These are phyloP conservation scores for Trichoderma gracile DNA, from an alignment of 2,329 filamentous ascomycete genomes.

Conservation along the genomic window DNA sequence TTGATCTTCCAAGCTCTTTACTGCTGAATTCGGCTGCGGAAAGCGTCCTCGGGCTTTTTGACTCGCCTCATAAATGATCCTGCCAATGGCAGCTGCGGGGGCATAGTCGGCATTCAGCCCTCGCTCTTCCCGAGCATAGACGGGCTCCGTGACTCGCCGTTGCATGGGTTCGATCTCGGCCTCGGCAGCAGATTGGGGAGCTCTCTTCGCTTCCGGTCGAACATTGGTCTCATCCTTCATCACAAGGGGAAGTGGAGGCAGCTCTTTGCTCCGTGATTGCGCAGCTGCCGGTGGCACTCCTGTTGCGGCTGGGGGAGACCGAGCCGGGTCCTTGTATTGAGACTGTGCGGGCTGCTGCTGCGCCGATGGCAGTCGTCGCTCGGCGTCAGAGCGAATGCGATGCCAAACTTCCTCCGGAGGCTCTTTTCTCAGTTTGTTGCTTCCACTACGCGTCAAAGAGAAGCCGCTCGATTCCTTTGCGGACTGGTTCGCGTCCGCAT, in stretches of 20 bases:
- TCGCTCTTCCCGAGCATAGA: conserved; percentile 33
- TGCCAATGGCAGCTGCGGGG: conserved; percentile 31
- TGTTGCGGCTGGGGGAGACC: neutral
- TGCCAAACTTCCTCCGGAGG: conserved; percentile 55
- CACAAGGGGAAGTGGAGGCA: conserved; percentile 35
- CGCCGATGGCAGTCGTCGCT: conserved; percentile 35
- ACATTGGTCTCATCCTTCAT: conserved; percentile 5
- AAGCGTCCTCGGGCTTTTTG: conserved; percentile 17
- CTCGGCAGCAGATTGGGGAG: conserved; percentile 1
- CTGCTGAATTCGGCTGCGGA: conserved; percentile 3
- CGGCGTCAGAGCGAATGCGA: conserved; percentile 45
- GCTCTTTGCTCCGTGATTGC: conserved; percentile 36
- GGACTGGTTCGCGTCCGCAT: conserved; percentile 33
- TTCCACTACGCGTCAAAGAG: conserved; percentile 50
- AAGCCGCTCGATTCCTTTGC: conserved; percentile 39
- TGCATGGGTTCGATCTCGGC: conserved; percentile 29
- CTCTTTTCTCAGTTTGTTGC: conserved; percentile 60
- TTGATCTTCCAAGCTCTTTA: conserved; percentile 20
- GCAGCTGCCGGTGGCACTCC: conserved; percentile 25
- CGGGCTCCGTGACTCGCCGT: conserved; percentile 38
- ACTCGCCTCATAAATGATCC: conserved; percentile 15
- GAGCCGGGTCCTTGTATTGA: conserved; percentile 6
- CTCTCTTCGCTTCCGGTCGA: neutral
- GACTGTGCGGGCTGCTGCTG: conserved; percentile 15
- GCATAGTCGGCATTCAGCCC: conserved; percentile 35